phyloP scores from a whole-genome alignment of 2,329 filamentous ascomycete genomes.

The Cordyceps tenuipes region DNA sequence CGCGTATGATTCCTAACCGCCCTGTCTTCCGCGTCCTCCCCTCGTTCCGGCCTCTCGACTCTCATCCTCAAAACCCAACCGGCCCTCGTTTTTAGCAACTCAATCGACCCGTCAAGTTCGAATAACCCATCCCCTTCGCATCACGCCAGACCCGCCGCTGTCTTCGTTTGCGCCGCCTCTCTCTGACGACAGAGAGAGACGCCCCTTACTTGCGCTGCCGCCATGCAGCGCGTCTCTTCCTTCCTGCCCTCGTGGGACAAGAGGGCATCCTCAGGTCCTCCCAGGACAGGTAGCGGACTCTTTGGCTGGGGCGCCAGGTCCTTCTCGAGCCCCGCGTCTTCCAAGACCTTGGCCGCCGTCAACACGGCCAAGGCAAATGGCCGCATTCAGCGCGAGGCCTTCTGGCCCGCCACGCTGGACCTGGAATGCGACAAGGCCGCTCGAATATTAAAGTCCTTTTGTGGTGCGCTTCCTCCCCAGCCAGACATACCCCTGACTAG shows the following conservation, averaged over 20 bases:
- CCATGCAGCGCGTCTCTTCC: slow-evolving; percentile 36
- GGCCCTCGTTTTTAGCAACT: neutral
- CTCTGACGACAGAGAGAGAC: slow-evolving; percentile 24
- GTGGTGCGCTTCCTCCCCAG: slow-evolving; percentile 48
- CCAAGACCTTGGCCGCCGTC: slow-evolving; percentile 24
- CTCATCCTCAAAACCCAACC: neutral
- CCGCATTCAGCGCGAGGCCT: slow-evolving; percentile 50
- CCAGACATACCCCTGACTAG: neutral
- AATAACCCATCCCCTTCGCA: neutral
- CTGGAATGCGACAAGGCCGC: slow-evolving; percentile 89
- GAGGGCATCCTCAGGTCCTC: slow-evolving; percentile 27
- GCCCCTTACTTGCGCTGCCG: slow-evolving; percentile 20
- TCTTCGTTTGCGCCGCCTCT: slow-evolving; percentile 12
- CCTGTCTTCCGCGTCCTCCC: neutral
- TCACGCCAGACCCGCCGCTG: neutral
- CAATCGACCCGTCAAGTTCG: neutral
- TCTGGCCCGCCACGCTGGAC: slow-evolving; percentile 79
- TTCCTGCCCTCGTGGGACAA: slow-evolving; percentile 39
- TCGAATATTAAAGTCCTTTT: slow-evolving; percentile 82
- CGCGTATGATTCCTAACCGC: neutral
- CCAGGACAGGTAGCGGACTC: slow-evolving; percentile 24
- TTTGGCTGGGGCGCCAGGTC: slow-evolving; percentile 42
- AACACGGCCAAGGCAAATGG: slow-evolving; percentile 27
- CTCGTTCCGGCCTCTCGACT: neutral
- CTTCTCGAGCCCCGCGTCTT: slow-evolving; percentile 23